Percentiles rank a stretch among this genome's conserved stretches.
Evolutionary conservation across 2,329 filamentous ascomycete species (phyloP).

Genomic region (Xylaria sp.): DNA sequence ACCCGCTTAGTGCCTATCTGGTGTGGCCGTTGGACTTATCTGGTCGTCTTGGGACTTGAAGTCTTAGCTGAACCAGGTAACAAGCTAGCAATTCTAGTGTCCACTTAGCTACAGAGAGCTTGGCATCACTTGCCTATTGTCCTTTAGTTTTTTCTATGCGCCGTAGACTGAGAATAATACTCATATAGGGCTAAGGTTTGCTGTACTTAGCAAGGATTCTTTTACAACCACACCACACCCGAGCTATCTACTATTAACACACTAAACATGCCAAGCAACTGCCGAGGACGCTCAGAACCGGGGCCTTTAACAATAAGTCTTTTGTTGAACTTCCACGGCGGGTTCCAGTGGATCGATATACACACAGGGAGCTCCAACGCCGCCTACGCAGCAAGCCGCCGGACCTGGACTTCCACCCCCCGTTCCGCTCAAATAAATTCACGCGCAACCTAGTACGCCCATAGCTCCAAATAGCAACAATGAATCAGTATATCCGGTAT

Average conservation of each 20-base stretch:
- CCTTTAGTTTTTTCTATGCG: neutral
- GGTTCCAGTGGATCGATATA: constrained; percentile 19
- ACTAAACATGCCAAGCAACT: constrained; percentile 18
- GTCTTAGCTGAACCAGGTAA: constrained; percentile 23
- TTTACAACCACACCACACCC: neutral
- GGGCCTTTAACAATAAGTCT: neutral
- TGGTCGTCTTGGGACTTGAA: constrained; percentile 3
- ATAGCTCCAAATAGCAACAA: constrained; percentile 30
- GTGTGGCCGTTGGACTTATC: constrained; percentile 26
- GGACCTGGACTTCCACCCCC: constrained; percentile 21
- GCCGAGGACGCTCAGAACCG: constrained; percentile 6
- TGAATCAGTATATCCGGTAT: constrained; percentile 27
- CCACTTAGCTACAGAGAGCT: constrained; percentile 9
- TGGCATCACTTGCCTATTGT: constrained; percentile 23
- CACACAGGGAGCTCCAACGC: constrained; percentile 19
- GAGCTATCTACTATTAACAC: neutral
- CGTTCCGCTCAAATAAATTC: constrained; percentile 15
- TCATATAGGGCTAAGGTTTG: too few species aligned
- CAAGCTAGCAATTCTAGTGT: constrained; percentile 10
- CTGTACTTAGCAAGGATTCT: neutral
- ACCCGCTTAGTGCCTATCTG: constrained; percentile 31
- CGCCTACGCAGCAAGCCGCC: constrained; percentile 17
- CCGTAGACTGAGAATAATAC: neutral
- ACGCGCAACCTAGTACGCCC: constrained; percentile 21
- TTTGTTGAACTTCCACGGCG: constrained; percentile 10